Conservation (phyloP, 805 yeast genomes). For the Monosporozyma aquatica region DNA sequence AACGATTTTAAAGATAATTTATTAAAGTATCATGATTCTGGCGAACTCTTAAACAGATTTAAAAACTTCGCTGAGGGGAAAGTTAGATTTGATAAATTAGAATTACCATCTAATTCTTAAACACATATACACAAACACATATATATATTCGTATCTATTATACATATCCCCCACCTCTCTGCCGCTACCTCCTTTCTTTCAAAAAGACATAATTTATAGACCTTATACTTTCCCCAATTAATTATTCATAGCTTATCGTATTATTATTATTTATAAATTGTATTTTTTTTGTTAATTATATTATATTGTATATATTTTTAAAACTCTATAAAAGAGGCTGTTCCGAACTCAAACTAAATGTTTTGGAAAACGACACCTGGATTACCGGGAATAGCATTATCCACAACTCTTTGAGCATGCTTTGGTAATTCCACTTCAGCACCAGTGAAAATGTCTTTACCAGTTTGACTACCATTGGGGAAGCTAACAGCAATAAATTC, state of each 20-base stretch:
- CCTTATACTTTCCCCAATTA: too few species aligned
- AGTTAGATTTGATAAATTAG: constrained; percentile 15
- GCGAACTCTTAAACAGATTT: constrained; percentile 13
- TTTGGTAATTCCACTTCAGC: constrained; percentile 54
- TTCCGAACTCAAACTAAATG: too few species aligned
- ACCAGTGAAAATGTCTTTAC: constrained; percentile 59
- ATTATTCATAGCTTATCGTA: too few species aligned
- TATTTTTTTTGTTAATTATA: neutral
- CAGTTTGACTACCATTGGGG: constrained; percentile 53
- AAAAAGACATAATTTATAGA: too few species aligned
- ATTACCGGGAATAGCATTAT: constrained; percentile 82
- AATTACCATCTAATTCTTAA: constrained; percentile 23
- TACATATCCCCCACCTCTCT: too few species aligned
- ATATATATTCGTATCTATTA: too few species aligned
- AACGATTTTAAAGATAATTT: constrained; percentile 9
- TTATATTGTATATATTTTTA: too few species aligned
- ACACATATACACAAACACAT: neutral
- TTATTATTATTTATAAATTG: too few species aligned
- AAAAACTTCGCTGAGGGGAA: constrained; percentile 15
- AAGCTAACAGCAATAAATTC: constrained; percentile 54
- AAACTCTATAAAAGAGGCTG: too few species aligned
- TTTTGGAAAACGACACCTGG: constrained; percentile 81
- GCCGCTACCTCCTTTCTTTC: too few species aligned
- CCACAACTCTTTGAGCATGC: constrained; percentile 56
- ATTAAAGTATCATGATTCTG: constrained; percentile 12